Evolutionary conservation across 2,329 filamentous ascomycete genomes (phyloP), one percentile per base, ranked within the genome.

Genomic region (Polychaeton citri): DNA sequence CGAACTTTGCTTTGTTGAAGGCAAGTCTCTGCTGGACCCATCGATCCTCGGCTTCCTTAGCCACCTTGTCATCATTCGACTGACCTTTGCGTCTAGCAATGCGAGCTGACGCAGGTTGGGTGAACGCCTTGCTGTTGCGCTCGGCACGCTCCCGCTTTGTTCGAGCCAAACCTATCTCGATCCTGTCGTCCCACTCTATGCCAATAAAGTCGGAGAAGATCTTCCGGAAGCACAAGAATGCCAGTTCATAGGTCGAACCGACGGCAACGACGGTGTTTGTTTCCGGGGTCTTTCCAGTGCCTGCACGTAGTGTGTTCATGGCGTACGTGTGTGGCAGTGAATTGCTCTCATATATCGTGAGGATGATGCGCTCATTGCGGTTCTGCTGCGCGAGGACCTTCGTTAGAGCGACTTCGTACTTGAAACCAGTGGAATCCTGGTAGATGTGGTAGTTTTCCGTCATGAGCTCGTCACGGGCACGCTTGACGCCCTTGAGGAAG

Each of bases 341-440:
- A 40, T 73, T 66, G 4, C 76, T 79, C 54, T 84, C 74, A 60
- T 75, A 82, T 34, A 87, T 64, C 40, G 66, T 71, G 2, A 82
- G 54, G 0, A 64, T 60, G 28, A 74, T 77, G 21, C 69, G 72
- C 48, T 84, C 72, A 30, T 71, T 71, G 1, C 58, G 50, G 26
- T 69, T 69, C 8, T 62, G 60, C 4, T 41, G 55, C 26, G 51
- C 65, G 55, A 58, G 71, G 51, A 50, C 52, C 19, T 79, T 71
- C 2, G 67, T 66, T 10, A 90, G 59, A 0, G 66, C 64, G 38
- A 82, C 59, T 36, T 76, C 66, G 57, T 84, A 85, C 3, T 62
- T 55, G 52, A 84, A 82, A 33, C 68, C 70, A 0, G 68, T 69
- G 3, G 48, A 37, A 51, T 90, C 82, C 13, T 57, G 59, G 55